These are phyloP conservation scores for Cyberlindnera xylosilytica DNA, from an alignment of 805 yeast species.

Conservation along the genomic window DNA sequence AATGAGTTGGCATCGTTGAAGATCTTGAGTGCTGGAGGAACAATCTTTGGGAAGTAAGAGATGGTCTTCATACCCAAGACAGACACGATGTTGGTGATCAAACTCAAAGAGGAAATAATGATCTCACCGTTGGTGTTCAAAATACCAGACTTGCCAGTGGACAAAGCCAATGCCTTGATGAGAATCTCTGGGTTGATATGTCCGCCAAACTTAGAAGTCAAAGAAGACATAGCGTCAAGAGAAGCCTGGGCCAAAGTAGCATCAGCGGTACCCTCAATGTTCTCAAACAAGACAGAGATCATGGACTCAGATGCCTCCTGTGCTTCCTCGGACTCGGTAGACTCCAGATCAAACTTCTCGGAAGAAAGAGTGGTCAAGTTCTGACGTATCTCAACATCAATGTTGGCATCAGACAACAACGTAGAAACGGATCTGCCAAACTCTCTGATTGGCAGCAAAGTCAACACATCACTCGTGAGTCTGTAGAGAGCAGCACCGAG, in stretches of 20 bases:
- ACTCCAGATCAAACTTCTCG: conserved; percentile 67
- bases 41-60: conserved; percentile 79
- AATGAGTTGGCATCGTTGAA: conserved; percentile 38
- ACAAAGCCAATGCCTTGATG: conserved; percentile 44
- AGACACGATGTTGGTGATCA: conserved; percentile 65
- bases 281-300: conserved; percentile 46
- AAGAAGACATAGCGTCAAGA: conserved; percentile 60
- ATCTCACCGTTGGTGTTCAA: conserved; percentile 54
- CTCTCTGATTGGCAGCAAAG: conserved; percentile 69
- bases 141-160: conserved; percentile 54
- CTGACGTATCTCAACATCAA: conserved; percentile 49
- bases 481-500: conserved; percentile 1
- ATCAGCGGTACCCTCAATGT: conserved; percentile 26
- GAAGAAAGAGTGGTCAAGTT: conserved; percentile 62
- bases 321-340: conserved; percentile 46
- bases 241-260: conserved; percentile 62
- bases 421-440: conserved; percentile 62
- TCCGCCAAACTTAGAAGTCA: conserved; percentile 62
- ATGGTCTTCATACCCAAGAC: conserved; percentile 82
- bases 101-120: conserved; percentile 68
- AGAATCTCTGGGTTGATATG: conserved; percentile 45
- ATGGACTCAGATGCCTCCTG: conserved; percentile 49
- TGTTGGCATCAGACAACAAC: conserved; percentile 28
- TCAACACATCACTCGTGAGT: conserved; percentile 59
- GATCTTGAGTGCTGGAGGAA: conserved; percentile 67